phyloP scores from a whole-genome alignment of 2,329 filamentous ascomycete genomes.

The Domatiomyces catenatus region DNA sequence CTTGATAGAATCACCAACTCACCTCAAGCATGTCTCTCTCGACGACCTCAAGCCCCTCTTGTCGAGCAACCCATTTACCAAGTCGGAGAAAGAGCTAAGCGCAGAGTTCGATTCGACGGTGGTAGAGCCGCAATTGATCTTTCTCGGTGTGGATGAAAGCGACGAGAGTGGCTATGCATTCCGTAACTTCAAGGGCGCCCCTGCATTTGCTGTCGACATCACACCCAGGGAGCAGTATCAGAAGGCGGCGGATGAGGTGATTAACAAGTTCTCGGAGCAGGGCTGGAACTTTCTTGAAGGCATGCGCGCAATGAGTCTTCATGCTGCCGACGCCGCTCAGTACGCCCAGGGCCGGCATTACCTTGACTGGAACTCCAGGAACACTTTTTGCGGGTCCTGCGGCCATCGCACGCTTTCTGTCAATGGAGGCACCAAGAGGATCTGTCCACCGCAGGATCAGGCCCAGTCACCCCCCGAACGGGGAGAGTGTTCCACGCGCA shows the following conservation, averaged over 20 bases:
- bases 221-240: slow-evolving; percentile 53
- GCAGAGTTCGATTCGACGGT: slow-evolving; percentile 57
- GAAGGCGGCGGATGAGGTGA: slow-evolving; percentile 46
- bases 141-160: slow-evolving; percentile 66
- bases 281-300: slow-evolving; percentile 54
- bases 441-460: slow-evolving; percentile 30
- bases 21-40: slow-evolving; percentile 53
- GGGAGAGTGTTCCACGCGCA: slow-evolving; percentile 62
- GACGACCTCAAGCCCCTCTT: slow-evolving; percentile 56
- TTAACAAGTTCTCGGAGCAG: slow-evolving; percentile 42
- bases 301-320: slow-evolving; percentile 45
- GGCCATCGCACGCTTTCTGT: slow-evolving; percentile 56
- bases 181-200: slow-evolving; percentile 57
- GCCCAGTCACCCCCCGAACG: slow-evolving; percentile 36
- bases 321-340: slow-evolving; percentile 57
- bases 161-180: slow-evolving; percentile 28
- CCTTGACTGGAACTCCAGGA: slow-evolving; percentile 86
- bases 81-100: slow-evolving; percentile 57
- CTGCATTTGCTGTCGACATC: slow-evolving; percentile 82
- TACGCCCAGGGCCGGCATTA: slow-evolving; percentile 79
- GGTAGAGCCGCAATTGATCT: slow-evolving; percentile 57
- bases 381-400: slow-evolving; percentile 82
- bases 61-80: slow-evolving; percentile 53
- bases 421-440: slow-evolving; percentile 31
- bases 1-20: slow-evolving; percentile 44